These are phyloP conservation scores for Erysimum cheiri DNA, from an alignment of 441 rosid species.

Conservation along the genomic window DNA sequence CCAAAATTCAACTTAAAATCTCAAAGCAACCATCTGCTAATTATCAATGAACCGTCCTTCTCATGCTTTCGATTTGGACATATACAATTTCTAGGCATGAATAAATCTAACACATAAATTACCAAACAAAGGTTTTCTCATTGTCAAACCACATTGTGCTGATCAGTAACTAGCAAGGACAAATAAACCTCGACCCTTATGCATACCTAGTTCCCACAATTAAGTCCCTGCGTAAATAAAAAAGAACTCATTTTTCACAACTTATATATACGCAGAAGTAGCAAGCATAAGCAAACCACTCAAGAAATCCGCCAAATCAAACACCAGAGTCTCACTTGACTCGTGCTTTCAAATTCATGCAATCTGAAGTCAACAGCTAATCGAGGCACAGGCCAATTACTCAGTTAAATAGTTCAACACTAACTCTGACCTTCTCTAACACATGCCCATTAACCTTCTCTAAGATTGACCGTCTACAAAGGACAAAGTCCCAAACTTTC, in stretches of 20 bases:
- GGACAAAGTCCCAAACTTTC: constrained; percentile 4
- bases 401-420: constrained; percentile 12
- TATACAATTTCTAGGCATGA: background rate
- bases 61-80: background rate
- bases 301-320: background rate
- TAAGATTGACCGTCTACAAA: background rate
- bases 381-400: background rate
- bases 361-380: background rate
- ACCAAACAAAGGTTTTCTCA: background rate
- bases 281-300: constrained; percentile 11
- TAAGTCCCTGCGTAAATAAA: background rate
- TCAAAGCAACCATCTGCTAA: background rate
- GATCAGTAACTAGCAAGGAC: constrained; percentile 1
- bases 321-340: constrained; percentile 12
- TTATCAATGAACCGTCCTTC: background rate
- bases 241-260: background rate
- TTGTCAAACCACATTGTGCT: background rate
- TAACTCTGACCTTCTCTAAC: constrained; percentile 20
- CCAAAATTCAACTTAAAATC: background rate
- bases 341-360: background rate
- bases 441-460: background rate
- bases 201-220: background rate
- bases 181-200: background rate
- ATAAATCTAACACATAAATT: background rate
- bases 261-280: background rate